phyloP scores from a whole-genome alignment of 208 protist species.

The Trypanosoma congolense region DNA sequence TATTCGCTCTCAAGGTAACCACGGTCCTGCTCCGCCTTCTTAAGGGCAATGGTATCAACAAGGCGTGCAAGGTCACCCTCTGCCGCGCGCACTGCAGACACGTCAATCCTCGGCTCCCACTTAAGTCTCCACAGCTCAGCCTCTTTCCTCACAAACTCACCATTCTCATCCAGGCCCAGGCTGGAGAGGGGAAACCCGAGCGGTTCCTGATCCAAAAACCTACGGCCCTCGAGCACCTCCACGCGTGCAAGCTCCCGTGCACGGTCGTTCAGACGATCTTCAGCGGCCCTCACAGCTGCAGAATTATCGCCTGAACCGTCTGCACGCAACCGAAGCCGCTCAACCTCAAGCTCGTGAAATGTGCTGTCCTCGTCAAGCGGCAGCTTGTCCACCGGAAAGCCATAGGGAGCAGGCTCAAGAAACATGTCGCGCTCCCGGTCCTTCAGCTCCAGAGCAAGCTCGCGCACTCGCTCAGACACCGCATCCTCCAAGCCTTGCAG shows the following conservation, averaged over 20 bases:
- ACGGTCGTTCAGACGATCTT: constrained; percentile 58
- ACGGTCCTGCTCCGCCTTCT: constrained; percentile 42
- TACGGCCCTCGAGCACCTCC: constrained; percentile 33
- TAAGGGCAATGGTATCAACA: constrained; percentile 41
- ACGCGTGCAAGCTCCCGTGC: constrained; percentile 44
- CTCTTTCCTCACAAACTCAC: constrained; percentile 46
- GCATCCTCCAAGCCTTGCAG: constrained; percentile 36
- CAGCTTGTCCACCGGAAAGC: constrained; percentile 52
- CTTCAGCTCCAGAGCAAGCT: constrained; percentile 61
- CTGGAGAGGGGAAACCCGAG: constrained; percentile 61
- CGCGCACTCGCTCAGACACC: constrained; percentile 55
- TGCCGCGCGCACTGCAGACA: constrained; percentile 34
- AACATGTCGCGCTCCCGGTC: constrained; percentile 64
- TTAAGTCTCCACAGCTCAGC: constrained; percentile 42
- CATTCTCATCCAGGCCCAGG: constrained; percentile 61
- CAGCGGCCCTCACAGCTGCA: constrained; percentile 37
- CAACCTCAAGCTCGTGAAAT: constrained; percentile 55
- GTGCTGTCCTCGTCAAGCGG: constrained; percentile 51
- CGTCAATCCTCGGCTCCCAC: constrained; percentile 49
- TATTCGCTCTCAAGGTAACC: constrained; percentile 58
- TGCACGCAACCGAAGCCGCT: constrained; percentile 42
- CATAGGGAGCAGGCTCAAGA: constrained; percentile 50
- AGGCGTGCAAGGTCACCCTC: constrained; percentile 41
- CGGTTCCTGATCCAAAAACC: constrained; percentile 57
- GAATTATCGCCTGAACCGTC: constrained; percentile 37